These are phyloP conservation scores for Thraustotheca clavata DNA, from an alignment of 352 stramenopile genomes.

Conservation along the genomic window DNA sequence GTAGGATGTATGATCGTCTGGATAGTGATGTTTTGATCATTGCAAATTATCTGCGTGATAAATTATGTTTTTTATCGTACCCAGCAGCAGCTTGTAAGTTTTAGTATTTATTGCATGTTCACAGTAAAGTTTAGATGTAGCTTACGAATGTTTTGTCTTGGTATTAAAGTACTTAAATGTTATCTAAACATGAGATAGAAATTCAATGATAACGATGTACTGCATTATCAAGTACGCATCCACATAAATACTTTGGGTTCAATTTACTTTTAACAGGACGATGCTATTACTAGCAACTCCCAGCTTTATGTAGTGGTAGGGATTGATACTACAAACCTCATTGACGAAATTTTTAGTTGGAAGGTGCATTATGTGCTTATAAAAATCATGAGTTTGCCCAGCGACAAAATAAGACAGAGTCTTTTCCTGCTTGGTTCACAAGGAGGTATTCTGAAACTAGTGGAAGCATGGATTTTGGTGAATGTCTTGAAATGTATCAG, in stretches of 20 bases:
- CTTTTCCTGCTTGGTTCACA: conserved; percentile 11
- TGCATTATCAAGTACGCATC: neutral
- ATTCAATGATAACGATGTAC: neutral
- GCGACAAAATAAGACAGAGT: neutral
- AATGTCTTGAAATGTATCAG: conserved; percentile 4
- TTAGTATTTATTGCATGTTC: too few species aligned
- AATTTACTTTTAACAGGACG: neutral
- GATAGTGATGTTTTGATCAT: too few species aligned
- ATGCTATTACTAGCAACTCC: neutral
- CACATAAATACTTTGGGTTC: too few species aligned
- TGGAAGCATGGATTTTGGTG: conserved; percentile 14
- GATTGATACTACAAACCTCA: neutral
- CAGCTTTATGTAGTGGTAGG: neutral
- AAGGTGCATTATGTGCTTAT: neutral
- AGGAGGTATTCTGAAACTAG: neutral
- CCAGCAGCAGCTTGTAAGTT: too few species aligned
- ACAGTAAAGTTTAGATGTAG: too few species aligned
- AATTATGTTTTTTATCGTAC: too few species aligned
- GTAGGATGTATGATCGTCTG: too few species aligned
- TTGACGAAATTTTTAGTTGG: neutral
- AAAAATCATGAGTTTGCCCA: neutral
- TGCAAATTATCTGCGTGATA: too few species aligned
- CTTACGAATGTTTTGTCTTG: too few species aligned
- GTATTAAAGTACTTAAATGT: too few species aligned
- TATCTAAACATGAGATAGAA: too few species aligned